Evolutionary conservation across 768 basidiomycete genomes (phyloP).

Genomic region (Cystofilobasidium ferigula): DNA sequence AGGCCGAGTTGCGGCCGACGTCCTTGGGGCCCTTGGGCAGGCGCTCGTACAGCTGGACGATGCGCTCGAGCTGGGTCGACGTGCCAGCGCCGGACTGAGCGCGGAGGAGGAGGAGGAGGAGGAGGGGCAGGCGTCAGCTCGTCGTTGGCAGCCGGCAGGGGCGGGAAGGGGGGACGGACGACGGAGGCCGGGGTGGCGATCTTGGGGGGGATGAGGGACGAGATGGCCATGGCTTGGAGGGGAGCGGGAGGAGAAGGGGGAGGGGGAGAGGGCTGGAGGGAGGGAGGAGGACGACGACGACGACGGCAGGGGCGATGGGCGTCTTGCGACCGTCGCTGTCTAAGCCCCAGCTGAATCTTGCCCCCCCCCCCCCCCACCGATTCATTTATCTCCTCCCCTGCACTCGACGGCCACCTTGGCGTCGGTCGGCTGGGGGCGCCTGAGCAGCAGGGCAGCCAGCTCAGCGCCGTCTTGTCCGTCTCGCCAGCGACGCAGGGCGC

Average conservation of each 20-base stretch:
- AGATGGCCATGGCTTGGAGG: background rate
- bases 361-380: too few relatives aligned
- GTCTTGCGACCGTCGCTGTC: too few relatives aligned
- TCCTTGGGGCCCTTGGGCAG: conserved; percentile 2
- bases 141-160: background rate
- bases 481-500: too few relatives aligned
- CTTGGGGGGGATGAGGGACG: conserved; percentile 7
- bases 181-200: conserved; percentile 6
- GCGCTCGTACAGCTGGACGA: background rate
- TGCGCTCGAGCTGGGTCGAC: background rate
- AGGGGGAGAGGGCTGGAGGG: background rate
- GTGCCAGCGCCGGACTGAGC: background rate
- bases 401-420: too few relatives aligned
- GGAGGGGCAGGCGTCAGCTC: background rate
- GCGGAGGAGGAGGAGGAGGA: background rate
- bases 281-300: too few relatives aligned
- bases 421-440: too few relatives aligned
- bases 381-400: too few relatives aligned
- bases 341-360: too few relatives aligned
- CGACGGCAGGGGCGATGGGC: too few relatives aligned
- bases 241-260: background rate
- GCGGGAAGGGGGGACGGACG: background rate
- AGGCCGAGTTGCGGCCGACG: conserved; percentile 3
- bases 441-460: too few relatives aligned
- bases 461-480: too few relatives aligned